A percentile compares a stretch with the other conserved stretches of the same genome.
Conservation (phyloP, 306 rosid genomes). For the Amphicarpaea edgeworthii region DNA sequence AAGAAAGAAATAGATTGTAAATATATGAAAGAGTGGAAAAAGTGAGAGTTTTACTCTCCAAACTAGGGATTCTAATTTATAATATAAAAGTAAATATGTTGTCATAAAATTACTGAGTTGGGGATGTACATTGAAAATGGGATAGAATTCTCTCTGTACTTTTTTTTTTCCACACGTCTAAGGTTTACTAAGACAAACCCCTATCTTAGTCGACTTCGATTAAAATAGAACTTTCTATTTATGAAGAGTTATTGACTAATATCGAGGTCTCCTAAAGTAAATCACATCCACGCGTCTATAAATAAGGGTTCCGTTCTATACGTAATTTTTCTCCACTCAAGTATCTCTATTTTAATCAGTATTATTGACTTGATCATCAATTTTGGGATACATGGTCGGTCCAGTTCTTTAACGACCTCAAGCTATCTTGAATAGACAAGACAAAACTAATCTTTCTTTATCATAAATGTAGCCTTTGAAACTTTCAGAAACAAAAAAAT, state of each 20-base stretch:
- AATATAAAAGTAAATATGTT: no score
- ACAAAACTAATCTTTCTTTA: not conserved
- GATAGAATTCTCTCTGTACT: not conserved
- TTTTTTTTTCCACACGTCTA: not conserved
- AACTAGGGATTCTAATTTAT: no score
- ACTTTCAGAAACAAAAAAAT: no score
- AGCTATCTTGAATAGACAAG: conserved; percentile 28
- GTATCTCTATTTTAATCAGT: not conserved
- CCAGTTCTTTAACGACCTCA: conserved; percentile 23
- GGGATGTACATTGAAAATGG: not conserved
- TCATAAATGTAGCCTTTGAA: conserved; percentile 4
- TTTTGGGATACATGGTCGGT: conserved; percentile 13
- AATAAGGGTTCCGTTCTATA: not conserved
- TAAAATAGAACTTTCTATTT: not conserved
- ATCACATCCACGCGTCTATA: not conserved
- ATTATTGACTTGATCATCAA: conserved; percentile 30
- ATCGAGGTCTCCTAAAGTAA: not conserved
- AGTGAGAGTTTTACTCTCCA: no score
- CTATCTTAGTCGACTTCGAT: not conserved
- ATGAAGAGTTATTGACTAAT: not conserved
- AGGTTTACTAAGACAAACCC: not conserved
- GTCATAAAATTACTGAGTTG: not conserved
- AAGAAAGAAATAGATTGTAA: no score
- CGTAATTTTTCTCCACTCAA: conserved; percentile 1
- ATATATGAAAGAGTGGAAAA: no score